Base-by-base conservation (phyloP, 2,329 filamentous ascomycete species). In the Colletotrichum falcatum region DNA sequence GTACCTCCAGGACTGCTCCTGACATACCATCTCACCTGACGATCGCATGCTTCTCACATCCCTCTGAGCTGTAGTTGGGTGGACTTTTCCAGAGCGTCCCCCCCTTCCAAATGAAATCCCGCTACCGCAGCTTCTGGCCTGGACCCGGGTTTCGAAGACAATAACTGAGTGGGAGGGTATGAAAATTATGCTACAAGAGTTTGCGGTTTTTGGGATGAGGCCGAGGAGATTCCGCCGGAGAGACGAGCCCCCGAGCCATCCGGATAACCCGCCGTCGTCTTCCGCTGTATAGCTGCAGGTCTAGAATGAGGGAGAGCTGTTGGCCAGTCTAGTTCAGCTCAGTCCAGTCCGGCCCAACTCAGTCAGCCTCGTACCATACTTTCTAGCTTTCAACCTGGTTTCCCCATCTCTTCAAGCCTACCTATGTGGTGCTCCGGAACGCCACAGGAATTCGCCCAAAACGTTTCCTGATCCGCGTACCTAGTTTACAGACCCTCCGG, bases 241-340 rank as follows among this genome's bases (percentile, higher is more conserved):
- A 35, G 39, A 28, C 28, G 26, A 30, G 18, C 11, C 37, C 12
- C 39, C 28, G 49, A 26, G 12, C 28, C 39, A 64, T 20, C 44
- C 61, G 51, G 61, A 46, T 30, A 28, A n/a, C 61, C 51, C 51
- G 61, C 53, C 18, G 58, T 49, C 49, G 46, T 33, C 28, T 26
- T 42, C n/a, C 37, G 42, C 28, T 23, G 46, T 23, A 30, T 37
- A 35, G 58, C 44, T 48, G 42, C 44, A 46, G 11, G 28, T 61
- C 26, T 49, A 56, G 48, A 30, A 33, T 56, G 59, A 30, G 58
- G 65, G 58, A 61, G 65, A 63, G 20, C 63, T 39, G 23, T 26
- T 33, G 33, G 23, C 23, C 44, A 61, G 30, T 28, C 44, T 28
- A 35, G 44, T 28, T 30, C 30, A 51, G 33, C 51, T 35, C 30